Conservation (phyloP, 768 basidiomycete genomes). For the Myochromella boudieri region DNA sequence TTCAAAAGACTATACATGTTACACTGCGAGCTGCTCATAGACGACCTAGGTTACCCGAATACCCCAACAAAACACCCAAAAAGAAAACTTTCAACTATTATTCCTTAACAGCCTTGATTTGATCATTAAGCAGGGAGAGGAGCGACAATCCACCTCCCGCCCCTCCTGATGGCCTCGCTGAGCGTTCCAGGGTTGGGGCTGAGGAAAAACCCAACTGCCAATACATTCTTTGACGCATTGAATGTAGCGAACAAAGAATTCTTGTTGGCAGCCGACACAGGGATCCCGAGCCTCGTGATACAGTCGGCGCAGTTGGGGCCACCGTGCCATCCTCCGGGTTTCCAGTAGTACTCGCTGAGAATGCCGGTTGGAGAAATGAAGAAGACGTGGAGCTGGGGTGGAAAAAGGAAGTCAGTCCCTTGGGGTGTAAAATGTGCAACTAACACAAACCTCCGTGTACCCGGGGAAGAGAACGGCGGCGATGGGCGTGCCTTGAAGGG, state of each 20-base stretch:
- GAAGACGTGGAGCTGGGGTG: neutral
- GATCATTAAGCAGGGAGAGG: neutral
- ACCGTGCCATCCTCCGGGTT: conserved; percentile 1
- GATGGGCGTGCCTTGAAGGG: neutral
- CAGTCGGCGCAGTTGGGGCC: neutral
- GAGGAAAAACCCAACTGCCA: neutral
- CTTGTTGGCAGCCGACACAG: neutral
- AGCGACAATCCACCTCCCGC: neutral
- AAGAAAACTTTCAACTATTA: neutral
- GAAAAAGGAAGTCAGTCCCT: too few relatives aligned
- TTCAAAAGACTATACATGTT: too few relatives aligned
- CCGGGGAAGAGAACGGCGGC: too few relatives aligned
- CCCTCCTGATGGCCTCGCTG: neutral
- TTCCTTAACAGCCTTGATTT: too few relatives aligned
- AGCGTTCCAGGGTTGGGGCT: neutral
- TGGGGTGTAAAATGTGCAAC: too few relatives aligned
- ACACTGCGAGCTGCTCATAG: too few relatives aligned
- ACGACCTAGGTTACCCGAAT: too few relatives aligned
- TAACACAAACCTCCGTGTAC: too few relatives aligned
- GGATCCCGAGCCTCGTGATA: neutral
- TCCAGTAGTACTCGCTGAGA: conserved; percentile 2
- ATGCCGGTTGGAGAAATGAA: neutral
- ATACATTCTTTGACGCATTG: neutral
- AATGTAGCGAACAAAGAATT: neutral
- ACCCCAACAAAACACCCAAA: too few relatives aligned